Evolutionary conservation across 208 protist species (phyloP).

Genomic region (Crithidia bombi): DNA sequence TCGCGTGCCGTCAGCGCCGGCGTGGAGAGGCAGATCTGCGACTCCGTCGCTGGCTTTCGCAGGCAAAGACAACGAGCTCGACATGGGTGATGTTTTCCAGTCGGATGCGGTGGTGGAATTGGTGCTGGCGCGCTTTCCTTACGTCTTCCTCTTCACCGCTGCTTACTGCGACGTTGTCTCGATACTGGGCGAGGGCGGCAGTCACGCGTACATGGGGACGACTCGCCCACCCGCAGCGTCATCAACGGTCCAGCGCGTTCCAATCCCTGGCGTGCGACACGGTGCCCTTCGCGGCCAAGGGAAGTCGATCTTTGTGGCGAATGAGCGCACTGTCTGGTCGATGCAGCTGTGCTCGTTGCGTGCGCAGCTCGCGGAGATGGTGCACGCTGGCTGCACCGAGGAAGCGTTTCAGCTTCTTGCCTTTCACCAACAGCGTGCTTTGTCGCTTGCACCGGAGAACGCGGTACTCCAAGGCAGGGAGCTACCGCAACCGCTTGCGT

Average conservation of each 20-base stretch:
- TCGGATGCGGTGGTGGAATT: constrained; percentile 24
- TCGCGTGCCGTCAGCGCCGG: background rate
- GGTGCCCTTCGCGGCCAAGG: constrained; percentile 50
- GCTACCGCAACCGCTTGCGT: constrained; percentile 22
- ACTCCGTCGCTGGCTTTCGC: background rate
- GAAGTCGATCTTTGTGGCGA: constrained; percentile 55
- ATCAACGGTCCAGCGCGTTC: constrained; percentile 51
- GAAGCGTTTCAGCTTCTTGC: constrained; percentile 77
- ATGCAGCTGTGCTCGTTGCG: constrained; percentile 55
- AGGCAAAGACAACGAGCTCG: constrained; percentile 22
- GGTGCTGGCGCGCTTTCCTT: constrained; percentile 58
- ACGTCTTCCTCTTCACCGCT: constrained; percentile 73
- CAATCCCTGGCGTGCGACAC: constrained; percentile 55
- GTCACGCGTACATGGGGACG: background rate
- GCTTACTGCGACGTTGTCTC: constrained; percentile 72
- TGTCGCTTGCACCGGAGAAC: background rate
- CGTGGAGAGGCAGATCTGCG: background rate
- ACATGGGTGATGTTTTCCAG: constrained; percentile 41
- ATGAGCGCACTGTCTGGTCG: constrained; percentile 67
- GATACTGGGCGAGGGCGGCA: constrained; percentile 46
- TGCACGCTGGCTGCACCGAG: constrained; percentile 46
- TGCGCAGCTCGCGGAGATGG: constrained; percentile 64
- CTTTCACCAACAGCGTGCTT: constrained; percentile 34
- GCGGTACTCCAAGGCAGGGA: background rate
- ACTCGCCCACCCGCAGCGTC: background rate